phyloP scores from a whole-genome alignment of 192 early-diverging fungal species.

The Pilobolus umbonatus region DNA sequence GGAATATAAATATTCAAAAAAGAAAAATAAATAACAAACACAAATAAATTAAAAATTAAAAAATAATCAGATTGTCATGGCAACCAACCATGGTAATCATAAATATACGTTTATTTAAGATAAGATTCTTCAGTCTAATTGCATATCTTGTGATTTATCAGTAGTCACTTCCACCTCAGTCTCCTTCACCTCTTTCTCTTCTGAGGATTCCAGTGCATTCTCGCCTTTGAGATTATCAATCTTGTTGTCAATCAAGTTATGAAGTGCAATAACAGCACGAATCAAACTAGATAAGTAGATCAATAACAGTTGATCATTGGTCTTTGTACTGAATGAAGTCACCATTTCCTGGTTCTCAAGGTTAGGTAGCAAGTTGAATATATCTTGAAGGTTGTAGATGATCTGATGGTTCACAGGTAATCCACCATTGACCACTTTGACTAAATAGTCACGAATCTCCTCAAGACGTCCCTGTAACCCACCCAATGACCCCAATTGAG shows the following conservation, averaged over 20 bases:
- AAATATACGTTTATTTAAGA: not conserved
- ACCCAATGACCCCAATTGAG: constrained; percentile 89
- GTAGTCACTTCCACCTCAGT: not conserved
- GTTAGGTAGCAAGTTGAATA: constrained; percentile 96
- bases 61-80: too few species aligned
- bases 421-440: constrained; percentile 79
- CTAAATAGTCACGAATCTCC: constrained; percentile 84
- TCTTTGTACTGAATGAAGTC: constrained; percentile 83
- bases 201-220: constrained; percentile 13
- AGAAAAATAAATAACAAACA: not conserved
- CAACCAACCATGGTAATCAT: too few species aligned
- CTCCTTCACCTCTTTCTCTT: constrained; percentile 14
- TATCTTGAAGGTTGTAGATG: constrained; percentile 97
- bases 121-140: not conserved
- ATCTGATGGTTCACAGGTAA: constrained; percentile 96
- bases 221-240: constrained; percentile 79
- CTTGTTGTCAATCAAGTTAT: constrained; percentile 98
- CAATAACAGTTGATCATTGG: constrained; percentile 93
- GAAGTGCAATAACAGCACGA: constrained; percentile 92
- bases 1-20: constrained; percentile 2
- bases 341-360: constrained; percentile 75
- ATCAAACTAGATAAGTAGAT: constrained; percentile 92
- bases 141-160: constrained; percentile 8
- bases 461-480: constrained; percentile 81
- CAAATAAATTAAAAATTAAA: not conserved